phyloP scores from a whole-genome alignment of 306 rosid genomes.

The Cicer cuneatum region DNA sequence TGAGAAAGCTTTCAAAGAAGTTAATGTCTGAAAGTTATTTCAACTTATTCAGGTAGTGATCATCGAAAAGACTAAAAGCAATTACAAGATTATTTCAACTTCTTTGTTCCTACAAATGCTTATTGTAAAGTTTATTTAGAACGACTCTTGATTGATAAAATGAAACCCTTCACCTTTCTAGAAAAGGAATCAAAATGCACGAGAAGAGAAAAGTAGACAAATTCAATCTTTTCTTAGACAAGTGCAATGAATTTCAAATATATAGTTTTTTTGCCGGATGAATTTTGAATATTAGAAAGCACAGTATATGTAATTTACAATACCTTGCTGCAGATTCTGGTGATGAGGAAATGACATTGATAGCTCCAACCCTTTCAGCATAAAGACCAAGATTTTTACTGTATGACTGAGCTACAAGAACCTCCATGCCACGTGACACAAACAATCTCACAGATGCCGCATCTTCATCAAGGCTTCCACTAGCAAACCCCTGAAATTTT shows the following conservation, averaged over 20 bases:
- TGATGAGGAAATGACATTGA: constrained; percentile 81
- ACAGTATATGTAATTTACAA: constrained; percentile 30
- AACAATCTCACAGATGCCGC: constrained; percentile 90
- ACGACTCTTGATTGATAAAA: constrained; percentile 15
- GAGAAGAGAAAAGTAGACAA: constrained; percentile 7
- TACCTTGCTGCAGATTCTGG: constrained; percentile 89
- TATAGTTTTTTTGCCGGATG: too few relatives aligned
- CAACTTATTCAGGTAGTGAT: background rate
- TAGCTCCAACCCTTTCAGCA: constrained; percentile 98
- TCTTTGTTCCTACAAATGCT: background rate
- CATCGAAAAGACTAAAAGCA: background rate
- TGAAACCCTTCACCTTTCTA: background rate
- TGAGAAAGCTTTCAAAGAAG: background rate
- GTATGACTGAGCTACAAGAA: constrained; percentile 93
- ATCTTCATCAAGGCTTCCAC: constrained; percentile 96
- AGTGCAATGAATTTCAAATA: constrained; percentile 26
- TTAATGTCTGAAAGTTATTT: background rate
- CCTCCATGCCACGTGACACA: constrained; percentile 89
- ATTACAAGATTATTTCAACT: constrained; percentile 14
- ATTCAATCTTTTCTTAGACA: constrained; percentile 36
- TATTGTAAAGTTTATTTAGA: background rate
- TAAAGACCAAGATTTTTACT: constrained; percentile 98
- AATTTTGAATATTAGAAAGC: constrained; percentile 15
- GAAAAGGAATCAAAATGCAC: constrained; percentile 14
- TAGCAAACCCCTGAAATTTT: constrained; percentile 88